These are phyloP conservation scores for Vinca minor DNA, from an alignment of 257 asterid species.

Conservation along the genomic window DNA sequence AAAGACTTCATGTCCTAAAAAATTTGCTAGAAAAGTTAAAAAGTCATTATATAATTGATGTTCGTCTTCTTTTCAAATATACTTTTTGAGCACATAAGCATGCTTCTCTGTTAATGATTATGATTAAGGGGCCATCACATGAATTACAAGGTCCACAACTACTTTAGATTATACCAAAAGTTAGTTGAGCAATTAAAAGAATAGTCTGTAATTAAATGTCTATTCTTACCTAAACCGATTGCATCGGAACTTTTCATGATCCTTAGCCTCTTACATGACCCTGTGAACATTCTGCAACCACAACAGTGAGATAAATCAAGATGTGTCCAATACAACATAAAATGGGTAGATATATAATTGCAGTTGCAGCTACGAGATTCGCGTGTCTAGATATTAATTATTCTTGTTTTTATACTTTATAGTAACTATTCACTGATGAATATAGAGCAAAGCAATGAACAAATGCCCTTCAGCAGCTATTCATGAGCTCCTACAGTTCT, in stretches of 20 bases:
- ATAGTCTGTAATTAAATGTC: not conserved
- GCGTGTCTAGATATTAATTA: not conserved
- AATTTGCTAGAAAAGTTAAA: constrained; percentile 6
- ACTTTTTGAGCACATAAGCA: constrained; percentile 11
- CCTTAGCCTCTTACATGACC: constrained; percentile 37
- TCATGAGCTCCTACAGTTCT: not conserved
- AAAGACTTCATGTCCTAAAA: not conserved
- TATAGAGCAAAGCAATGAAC: not conserved
- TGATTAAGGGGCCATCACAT: constrained; percentile 6
- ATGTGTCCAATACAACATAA: not conserved
- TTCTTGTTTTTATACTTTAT: not conserved
- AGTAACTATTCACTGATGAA: not conserved
- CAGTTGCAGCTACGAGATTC: not conserved
- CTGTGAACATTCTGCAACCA: constrained; percentile 34
- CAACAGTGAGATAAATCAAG: constrained; percentile 1
- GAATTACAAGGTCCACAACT: not conserved
- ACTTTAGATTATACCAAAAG: not conserved
- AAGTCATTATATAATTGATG: constrained; percentile 3
- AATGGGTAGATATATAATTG: not conserved
- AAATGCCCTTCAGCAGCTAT: not conserved
- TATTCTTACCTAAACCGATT: constrained; percentile 28
- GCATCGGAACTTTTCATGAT: constrained; percentile 42
- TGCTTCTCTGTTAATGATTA: constrained; percentile 9
- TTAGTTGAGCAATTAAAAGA: constrained; percentile 5
- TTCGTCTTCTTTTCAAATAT: constrained; percentile 7